A percentile compares a stretch with the other conserved stretches of the same genome.
Evolutionary conservation across 768 basidiomycete genomes (phyloP).

Genomic region (Sistotremastrum suecicum): DNA sequence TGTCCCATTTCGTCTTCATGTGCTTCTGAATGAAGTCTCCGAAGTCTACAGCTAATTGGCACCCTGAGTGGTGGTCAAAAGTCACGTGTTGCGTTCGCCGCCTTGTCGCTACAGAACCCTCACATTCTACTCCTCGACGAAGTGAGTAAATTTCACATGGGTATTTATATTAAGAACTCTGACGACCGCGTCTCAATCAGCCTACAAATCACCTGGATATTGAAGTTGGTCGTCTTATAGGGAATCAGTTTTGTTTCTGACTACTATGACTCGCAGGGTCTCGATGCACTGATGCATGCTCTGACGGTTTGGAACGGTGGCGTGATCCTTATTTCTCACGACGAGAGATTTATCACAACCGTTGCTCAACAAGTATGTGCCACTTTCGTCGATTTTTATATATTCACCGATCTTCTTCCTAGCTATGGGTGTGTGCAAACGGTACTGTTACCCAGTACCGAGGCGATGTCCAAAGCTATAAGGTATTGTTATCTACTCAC

Average conservation of each 20-base stretch:
- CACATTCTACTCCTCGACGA: constrained; percentile 93
- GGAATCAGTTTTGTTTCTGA: neutral
- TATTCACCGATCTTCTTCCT: constrained; percentile 6
- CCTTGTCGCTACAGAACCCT: constrained; percentile 73
- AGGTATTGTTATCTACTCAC: constrained; percentile 31
- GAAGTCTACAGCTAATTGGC: constrained; percentile 72
- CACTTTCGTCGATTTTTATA: neutral
- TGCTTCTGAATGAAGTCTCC: neutral
- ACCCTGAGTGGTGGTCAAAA: constrained; percentile 95
- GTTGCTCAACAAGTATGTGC: constrained; percentile 65
- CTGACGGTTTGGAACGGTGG: constrained; percentile 75
- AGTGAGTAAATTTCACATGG: constrained; percentile 26
- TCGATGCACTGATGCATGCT: constrained; percentile 88
- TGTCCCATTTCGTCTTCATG: constrained; percentile 6
- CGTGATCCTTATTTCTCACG: constrained; percentile 88
- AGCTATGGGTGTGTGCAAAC: constrained; percentile 92
- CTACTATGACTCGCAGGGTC: constrained; percentile 40
- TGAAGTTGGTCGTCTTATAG: constrained; percentile 38
- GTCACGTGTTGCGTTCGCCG: constrained; percentile 86
- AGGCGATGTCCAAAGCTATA: constrained; percentile 87
- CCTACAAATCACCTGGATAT: constrained; percentile 96
- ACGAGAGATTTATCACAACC: constrained; percentile 87
- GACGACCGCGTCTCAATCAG: constrained; percentile 18
- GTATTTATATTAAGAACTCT: neutral
- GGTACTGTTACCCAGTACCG: constrained; percentile 68